Evolutionary conservation across 2,329 filamentous ascomycete species (phyloP).

Genomic region (Cercospora sp.): DNA sequence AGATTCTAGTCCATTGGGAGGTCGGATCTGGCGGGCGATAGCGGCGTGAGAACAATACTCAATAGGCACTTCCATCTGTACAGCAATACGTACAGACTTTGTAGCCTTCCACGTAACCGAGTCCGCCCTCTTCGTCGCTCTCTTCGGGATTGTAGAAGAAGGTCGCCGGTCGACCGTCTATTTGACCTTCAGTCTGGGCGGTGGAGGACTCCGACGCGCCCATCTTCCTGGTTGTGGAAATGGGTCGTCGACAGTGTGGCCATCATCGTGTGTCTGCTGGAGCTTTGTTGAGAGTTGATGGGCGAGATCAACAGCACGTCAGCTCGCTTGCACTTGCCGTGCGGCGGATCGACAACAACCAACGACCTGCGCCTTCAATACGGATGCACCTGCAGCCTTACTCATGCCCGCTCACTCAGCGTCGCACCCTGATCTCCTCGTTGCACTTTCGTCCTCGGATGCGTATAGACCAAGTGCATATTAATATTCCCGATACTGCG

Average conservation of each 20-base stretch:
- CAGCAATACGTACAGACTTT: constrained; percentile 24
- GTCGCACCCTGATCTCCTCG: neutral
- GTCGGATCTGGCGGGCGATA: constrained; percentile 14
- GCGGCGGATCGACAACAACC: neutral
- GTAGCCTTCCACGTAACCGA: constrained; percentile 30
- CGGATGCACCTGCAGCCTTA: neutral
- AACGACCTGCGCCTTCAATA: constrained; percentile 3
- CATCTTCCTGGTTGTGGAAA: constrained; percentile 17
- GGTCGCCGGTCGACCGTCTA: constrained; percentile 32
- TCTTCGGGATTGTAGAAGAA: constrained; percentile 31
- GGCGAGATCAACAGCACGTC: neutral
- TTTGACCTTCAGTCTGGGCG: constrained; percentile 26
- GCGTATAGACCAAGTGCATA: neutral
- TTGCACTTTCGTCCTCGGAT: neutral
- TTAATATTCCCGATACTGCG: neutral
- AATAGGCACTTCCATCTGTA: neutral
- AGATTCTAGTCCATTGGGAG: constrained; percentile 25
- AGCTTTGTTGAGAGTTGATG: neutral
- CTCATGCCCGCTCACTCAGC: neutral
- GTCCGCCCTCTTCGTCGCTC: constrained; percentile 20
- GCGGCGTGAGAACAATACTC: neutral
- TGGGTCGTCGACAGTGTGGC: neutral
- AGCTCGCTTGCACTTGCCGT: constrained; percentile 7
- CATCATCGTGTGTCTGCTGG: neutral
- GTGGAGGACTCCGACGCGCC: constrained; percentile 25